Percentiles rank a stretch among this genome's conserved stretches.
These are phyloP conservation scores for Arabidopsis arenosa DNA, from an alignment of 345 rosid species.

Conservation along the genomic window DNA sequence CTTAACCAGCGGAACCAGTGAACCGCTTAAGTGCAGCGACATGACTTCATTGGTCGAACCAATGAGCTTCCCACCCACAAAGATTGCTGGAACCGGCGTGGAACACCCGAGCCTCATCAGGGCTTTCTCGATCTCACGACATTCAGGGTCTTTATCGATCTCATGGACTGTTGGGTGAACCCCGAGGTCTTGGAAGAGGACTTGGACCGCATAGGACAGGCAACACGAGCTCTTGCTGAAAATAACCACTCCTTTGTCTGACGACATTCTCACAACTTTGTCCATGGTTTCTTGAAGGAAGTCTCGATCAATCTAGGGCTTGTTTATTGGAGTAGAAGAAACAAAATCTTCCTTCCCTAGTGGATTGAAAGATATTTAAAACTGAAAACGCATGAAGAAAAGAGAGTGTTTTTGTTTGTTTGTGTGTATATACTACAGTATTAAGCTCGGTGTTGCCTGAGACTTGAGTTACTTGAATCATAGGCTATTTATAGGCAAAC, in stretches of 20 bases:
- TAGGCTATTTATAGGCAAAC: slow-evolving; percentile 42
- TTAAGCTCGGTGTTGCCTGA: slow-evolving; percentile 37
- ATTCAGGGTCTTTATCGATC: slow-evolving; percentile 75
- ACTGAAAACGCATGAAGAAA: slow-evolving; percentile 27
- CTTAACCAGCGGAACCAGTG: slow-evolving; percentile 59
- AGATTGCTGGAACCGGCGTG: slow-evolving; percentile 71
- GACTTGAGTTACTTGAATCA: slow-evolving; percentile 37
- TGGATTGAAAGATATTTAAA: slow-evolving; percentile 13
- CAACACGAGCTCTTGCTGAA: slow-evolving; percentile 89
- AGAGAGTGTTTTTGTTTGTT: not conserved
- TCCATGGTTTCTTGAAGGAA: slow-evolving; percentile 51
- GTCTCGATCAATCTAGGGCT: slow-evolving; percentile 15
- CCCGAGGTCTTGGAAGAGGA: slow-evolving; percentile 72
- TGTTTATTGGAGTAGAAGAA: slow-evolving; percentile 29
- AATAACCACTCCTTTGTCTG: slow-evolving; percentile 77
- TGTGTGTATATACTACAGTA: not conserved
- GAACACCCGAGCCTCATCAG: slow-evolving; percentile 70
- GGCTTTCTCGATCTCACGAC: slow-evolving; percentile 81
- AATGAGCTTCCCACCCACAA: slow-evolving; percentile 68
- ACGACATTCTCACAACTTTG: slow-evolving; percentile 66
- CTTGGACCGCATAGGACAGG: slow-evolving; percentile 72
- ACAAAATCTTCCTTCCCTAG: not conserved
- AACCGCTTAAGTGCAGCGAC: slow-evolving; percentile 79
- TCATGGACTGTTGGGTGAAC: slow-evolving; percentile 62
- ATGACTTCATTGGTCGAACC: slow-evolving; percentile 86